phyloP scores from a whole-genome alignment of 208 protist species.

The Wallacemonas sp. region DNA sequence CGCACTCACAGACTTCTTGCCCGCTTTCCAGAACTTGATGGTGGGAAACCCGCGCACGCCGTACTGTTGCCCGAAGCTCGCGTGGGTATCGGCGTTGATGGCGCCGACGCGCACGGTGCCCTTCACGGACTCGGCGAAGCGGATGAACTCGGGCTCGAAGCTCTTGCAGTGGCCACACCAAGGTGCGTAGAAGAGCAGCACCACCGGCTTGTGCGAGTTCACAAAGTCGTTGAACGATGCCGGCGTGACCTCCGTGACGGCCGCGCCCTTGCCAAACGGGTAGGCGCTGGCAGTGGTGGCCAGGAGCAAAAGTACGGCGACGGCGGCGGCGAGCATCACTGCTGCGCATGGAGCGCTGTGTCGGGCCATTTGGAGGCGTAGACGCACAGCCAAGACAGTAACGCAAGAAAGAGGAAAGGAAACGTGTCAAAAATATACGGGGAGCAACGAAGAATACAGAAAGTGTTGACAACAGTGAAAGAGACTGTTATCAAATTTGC shows the following conservation, averaged over 20 bases:
- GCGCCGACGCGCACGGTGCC: slow-evolving; percentile 85
- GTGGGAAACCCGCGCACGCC: slow-evolving; percentile 90
- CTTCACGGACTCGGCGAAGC: slow-evolving; percentile 74
- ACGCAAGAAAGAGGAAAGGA: too few species aligned
- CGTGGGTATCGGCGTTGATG: slow-evolving; percentile 80
- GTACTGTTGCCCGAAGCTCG: slow-evolving; percentile 64
- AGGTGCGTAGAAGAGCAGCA: slow-evolving; percentile 94
- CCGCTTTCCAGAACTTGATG: slow-evolving; percentile 91
- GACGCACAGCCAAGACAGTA: too few species aligned
- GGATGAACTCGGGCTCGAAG: slow-evolving; percentile 87
- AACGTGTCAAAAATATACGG: too few species aligned
- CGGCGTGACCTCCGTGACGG: slow-evolving; percentile 77
- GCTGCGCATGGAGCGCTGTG: neutral
- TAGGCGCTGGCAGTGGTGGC: slow-evolving; percentile 29
- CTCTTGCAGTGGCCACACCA: slow-evolving; percentile 97
- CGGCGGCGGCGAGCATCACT: slow-evolving; percentile 10
- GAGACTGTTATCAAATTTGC: too few species aligned
- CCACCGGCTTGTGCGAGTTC: slow-evolving; percentile 88
- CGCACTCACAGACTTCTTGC: slow-evolving; percentile 48
- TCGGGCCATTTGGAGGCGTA: neutral
- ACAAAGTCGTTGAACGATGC: slow-evolving; percentile 64
- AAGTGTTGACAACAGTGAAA: too few species aligned
- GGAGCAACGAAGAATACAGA: too few species aligned
- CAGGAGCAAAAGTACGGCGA: slow-evolving; percentile 19
- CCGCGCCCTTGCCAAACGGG: slow-evolving; percentile 58